Evolutionary conservation across 1,284 basidiomycete species (phyloP).

Genomic region (Anthracocystis walkeri): DNA sequence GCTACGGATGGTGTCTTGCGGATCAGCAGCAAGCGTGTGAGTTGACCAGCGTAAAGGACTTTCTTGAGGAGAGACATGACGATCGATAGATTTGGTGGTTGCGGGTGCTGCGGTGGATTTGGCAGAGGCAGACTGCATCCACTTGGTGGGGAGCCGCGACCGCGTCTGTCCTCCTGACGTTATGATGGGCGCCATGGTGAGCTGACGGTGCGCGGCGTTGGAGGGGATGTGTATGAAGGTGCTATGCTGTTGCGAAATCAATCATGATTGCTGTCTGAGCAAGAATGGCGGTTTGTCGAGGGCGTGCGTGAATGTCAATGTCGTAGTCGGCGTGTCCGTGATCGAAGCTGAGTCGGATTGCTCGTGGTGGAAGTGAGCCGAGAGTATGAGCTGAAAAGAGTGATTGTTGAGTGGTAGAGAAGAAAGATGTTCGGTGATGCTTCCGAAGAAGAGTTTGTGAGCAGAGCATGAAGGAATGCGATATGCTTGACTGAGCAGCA

Average conservation of each 20-base stretch:
- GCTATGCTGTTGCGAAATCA: not conserved
- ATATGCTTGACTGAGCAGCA: not conserved
- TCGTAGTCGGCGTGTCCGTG: too few relatives aligned
- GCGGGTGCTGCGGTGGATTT: constrained; percentile 13
- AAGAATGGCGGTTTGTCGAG: too few relatives aligned
- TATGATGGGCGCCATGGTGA: constrained; percentile 34
- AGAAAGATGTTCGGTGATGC: too few relatives aligned
- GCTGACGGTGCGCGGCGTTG: not conserved
- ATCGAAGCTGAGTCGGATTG: too few relatives aligned
- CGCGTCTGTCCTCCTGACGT: constrained; percentile 30
- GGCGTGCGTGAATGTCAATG: too few relatives aligned
- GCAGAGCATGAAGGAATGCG: too few relatives aligned
- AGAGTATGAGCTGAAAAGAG: too few relatives aligned
- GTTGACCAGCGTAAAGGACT: constrained; percentile 33
- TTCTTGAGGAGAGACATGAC: constrained; percentile 2
- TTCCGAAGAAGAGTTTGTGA: too few relatives aligned
- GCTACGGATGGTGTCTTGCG: constrained; percentile 34
- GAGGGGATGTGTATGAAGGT: not conserved
- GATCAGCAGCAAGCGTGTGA: constrained; percentile 27
- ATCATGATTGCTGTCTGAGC: too few relatives aligned
- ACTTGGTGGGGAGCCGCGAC: constrained; percentile 40
- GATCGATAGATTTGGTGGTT: constrained; percentile 10
- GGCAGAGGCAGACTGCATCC: constrained; percentile 25
- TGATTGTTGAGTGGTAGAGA: too few relatives aligned
- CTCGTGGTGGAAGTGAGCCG: too few relatives aligned